Evolutionary conservation across 768 basidiomycete species (phyloP).

Genomic region (Macrolepiota dolichaula): DNA sequence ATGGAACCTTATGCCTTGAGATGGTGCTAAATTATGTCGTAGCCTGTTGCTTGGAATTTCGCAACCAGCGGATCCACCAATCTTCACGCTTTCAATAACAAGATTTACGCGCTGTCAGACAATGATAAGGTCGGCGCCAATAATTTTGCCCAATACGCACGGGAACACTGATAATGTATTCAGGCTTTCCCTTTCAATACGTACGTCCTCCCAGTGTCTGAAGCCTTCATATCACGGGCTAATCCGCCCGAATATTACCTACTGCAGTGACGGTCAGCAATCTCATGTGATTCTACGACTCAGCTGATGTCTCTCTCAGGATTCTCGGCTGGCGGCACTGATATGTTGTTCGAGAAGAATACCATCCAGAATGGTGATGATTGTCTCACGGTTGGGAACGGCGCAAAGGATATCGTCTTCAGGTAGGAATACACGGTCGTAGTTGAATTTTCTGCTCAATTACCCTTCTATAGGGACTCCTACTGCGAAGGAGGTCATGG

Average conservation of each 20-base stretch:
- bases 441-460: neutral
- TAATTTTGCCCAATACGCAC: neutral
- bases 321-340: slow-evolving; percentile 54
- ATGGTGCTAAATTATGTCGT: neutral
- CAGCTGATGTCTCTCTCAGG: slow-evolving; percentile 20
- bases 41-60: slow-evolving; percentile 63
- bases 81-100: slow-evolving; percentile 52
- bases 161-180: neutral
- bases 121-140: slow-evolving; percentile 25
- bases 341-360: slow-evolving; percentile 59
- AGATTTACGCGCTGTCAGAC: slow-evolving; percentile 49
- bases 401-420: slow-evolving; percentile 53
- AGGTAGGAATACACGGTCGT: slow-evolving; percentile 21
- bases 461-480: slow-evolving; percentile 30
- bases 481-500: slow-evolving; percentile 61
- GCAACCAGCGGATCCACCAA: slow-evolving; percentile 45
- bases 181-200: slow-evolving; percentile 62
- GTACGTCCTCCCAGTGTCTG: slow-evolving; percentile 27
- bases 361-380: slow-evolving; percentile 59
- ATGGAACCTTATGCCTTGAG: neutral
- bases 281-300: neutral
- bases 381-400: slow-evolving; percentile 55
- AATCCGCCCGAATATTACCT: neutral
- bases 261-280: slow-evolving; percentile 32
- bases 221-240: neutral